phyloP scores from a whole-genome alignment of 2,329 filamentous ascomycete species.

The Macrophomina phaseolina region DNA sequence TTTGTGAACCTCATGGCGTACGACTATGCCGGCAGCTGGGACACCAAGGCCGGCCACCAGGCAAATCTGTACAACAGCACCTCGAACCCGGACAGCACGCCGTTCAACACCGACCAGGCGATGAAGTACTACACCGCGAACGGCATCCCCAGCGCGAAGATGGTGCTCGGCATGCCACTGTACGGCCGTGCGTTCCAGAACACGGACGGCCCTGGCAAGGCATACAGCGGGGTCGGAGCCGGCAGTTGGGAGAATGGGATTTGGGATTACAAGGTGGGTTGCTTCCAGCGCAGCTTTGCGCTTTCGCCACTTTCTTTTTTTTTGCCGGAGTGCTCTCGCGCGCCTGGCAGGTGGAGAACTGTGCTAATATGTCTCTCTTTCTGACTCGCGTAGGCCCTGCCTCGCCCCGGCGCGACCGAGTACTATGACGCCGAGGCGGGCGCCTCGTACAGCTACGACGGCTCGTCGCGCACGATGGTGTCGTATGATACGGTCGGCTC shows the following conservation, averaged over 20 bases:
- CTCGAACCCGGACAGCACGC: constrained; percentile 68
- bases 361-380: no score
- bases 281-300: neutral
- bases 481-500: constrained; percentile 75
- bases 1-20: constrained; percentile 60
- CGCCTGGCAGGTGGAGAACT: no score
- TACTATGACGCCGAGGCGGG: constrained; percentile 66
- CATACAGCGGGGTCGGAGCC: constrained; percentile 74
- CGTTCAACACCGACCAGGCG: constrained; percentile 76
- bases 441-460: constrained; percentile 80
- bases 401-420: constrained; percentile 69
- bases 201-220: constrained; percentile 74
- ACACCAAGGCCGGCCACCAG: constrained; percentile 73
- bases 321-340: neutral
- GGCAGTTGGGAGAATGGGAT: constrained; percentile 86
- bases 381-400: constrained; percentile 60
- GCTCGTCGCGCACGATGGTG: constrained; percentile 68
- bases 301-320: neutral
- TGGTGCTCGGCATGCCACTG: constrained; percentile 89
- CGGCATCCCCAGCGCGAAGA: constrained; percentile 69
- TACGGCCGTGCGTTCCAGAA: constrained; percentile 86
- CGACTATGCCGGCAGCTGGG: constrained; percentile 78
- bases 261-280: constrained; percentile 75
- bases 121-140: constrained; percentile 72
- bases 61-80: constrained; percentile 73